phyloP scores from a whole-genome alignment of 495 filamentous ascomycete genomes.

The Neurospora sp. region DNA sequence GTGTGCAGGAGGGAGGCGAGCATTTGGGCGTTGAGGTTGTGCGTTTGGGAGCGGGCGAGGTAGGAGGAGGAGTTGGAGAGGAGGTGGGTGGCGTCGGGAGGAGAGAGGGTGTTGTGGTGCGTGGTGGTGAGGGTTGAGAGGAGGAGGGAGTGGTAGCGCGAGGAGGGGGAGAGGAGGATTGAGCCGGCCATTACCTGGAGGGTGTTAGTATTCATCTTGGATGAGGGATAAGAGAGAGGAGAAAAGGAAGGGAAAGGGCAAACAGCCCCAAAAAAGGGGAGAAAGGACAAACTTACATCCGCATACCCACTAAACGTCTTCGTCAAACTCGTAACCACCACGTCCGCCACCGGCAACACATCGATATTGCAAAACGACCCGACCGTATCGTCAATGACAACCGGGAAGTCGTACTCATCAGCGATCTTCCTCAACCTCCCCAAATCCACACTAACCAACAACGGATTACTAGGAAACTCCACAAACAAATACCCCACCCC shows the following conservation, averaged over 20 bases:
- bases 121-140: slow-evolving; percentile 14
- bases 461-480: slow-evolving; percentile 41
- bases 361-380: slow-evolving; percentile 42
- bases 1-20: slow-evolving; percentile 28
- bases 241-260: too few species aligned
- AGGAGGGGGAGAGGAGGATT: slow-evolving; percentile 31
- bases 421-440: slow-evolving; percentile 25
- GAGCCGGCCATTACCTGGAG: slow-evolving; percentile 35
- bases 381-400: slow-evolving; percentile 42
- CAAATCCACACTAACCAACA: slow-evolving; percentile 34
- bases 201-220: too few species aligned
- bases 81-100: slow-evolving; percentile 30
- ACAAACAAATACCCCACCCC: slow-evolving; percentile 26
- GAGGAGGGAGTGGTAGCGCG: slow-evolving; percentile 19
- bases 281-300: slow-evolving; percentile 33
- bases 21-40: slow-evolving; percentile 34
- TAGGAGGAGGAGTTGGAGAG: slow-evolving; percentile 33
- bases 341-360: slow-evolving; percentile 30
- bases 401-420: slow-evolving; percentile 32
- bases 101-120: slow-evolving; percentile 32
- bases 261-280: too few species aligned
- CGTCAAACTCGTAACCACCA: slow-evolving; percentile 37
- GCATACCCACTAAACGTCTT: slow-evolving; percentile 43
- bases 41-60: slow-evolving; percentile 23
- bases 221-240: too few species aligned